Percentiles rank a stretch among this genome's conserved stretches.
Evolutionary conservation across 805 yeast species (phyloP).

Genomic region (Schwanniomyces polymorphus): DNA sequence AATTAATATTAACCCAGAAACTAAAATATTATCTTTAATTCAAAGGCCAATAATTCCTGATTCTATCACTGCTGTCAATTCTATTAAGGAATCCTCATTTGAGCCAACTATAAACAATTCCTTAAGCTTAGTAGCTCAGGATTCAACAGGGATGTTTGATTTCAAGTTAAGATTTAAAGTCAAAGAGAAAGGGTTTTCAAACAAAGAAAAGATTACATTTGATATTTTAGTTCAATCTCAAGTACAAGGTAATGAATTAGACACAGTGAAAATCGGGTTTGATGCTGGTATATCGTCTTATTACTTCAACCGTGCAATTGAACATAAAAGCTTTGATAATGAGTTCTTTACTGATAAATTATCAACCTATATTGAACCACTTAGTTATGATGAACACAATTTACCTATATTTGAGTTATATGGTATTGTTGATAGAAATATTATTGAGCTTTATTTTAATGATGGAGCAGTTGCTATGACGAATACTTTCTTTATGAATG

Average conservation of each 20-base stretch:
- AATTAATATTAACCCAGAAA: slow-evolving; percentile 21
- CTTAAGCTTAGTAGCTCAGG: slow-evolving; percentile 2
- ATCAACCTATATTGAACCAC: slow-evolving; percentile 20
- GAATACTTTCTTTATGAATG: slow-evolving; percentile 25
- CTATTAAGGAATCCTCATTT: not conserved
- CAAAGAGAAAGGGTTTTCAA: slow-evolving; percentile 4
- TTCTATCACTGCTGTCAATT: not conserved
- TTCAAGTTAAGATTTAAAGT: slow-evolving; percentile 20
- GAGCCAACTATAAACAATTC: not conserved
- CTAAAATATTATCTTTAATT: slow-evolving; percentile 14
- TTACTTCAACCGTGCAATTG: slow-evolving; percentile 24
- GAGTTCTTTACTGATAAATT: slow-evolving; percentile 24
- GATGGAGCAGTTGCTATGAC: slow-evolving; percentile 25
- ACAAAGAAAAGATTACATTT: slow-evolving; percentile 11
- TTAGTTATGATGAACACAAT: slow-evolving; percentile 10
- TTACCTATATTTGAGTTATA: slow-evolving; percentile 17
- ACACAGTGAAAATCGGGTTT: slow-evolving; percentile 21
- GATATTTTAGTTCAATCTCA: slow-evolving; percentile 13
- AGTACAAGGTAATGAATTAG: slow-evolving; percentile 8
- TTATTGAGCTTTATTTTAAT: slow-evolving; percentile 28
- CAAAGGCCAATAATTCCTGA: slow-evolving; percentile 20
- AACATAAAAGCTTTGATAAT: slow-evolving; percentile 15
- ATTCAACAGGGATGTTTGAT: slow-evolving; percentile 20
- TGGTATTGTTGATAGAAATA: slow-evolving; percentile 27
- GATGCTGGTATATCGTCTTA: slow-evolving; percentile 19